phyloP scores from a whole-genome alignment of 495 filamentous ascomycete genomes.

The Hypoxylon intermedium region DNA sequence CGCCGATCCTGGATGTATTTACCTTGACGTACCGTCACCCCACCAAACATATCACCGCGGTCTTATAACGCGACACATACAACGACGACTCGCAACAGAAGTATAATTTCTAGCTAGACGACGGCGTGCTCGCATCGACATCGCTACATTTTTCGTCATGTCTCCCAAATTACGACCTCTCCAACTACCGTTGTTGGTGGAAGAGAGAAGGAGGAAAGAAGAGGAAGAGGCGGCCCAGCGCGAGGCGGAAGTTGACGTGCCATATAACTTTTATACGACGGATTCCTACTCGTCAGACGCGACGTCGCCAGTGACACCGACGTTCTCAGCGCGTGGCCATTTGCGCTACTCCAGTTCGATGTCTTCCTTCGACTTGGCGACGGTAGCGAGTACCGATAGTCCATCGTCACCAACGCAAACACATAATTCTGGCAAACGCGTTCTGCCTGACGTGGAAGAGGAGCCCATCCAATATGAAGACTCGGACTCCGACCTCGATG shows the following conservation, averaged over 20 bases:
- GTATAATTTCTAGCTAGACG: slow-evolving; percentile 5
- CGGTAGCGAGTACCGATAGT: slow-evolving; percentile 48
- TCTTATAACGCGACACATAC: slow-evolving; percentile 7
- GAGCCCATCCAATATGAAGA: slow-evolving; percentile 62
- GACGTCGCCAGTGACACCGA: slow-evolving; percentile 67
- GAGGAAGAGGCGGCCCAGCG: slow-evolving; percentile 34
- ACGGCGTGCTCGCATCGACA: slow-evolving; percentile 10
- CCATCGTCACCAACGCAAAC: slow-evolving; percentile 55
- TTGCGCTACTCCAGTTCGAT: slow-evolving; percentile 62
- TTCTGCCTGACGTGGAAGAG: slow-evolving; percentile 62
- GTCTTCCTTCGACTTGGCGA: slow-evolving; percentile 56
- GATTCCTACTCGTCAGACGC: slow-evolving; percentile 64
- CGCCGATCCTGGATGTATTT: slow-evolving; percentile 37
- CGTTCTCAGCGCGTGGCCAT: slow-evolving; percentile 64
- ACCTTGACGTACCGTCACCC: slow-evolving; percentile 37
- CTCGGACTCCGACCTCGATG: slow-evolving; percentile 56
- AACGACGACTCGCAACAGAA: slow-evolving; percentile 25
- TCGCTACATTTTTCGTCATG: slow-evolving; percentile 46
- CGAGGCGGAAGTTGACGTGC: slow-evolving; percentile 28
- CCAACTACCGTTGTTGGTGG: slow-evolving; percentile 58
- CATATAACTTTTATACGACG: slow-evolving; percentile 44
- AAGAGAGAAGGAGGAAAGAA: slow-evolving; percentile 57
- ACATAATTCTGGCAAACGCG: slow-evolving; percentile 54
- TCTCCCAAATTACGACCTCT: slow-evolving; percentile 60
- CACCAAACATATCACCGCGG: slow-evolving; percentile 30